phyloP scores from a whole-genome alignment of 2,329 filamentous ascomycete genomes.

The Zymoseptoria pseudotritici region DNA sequence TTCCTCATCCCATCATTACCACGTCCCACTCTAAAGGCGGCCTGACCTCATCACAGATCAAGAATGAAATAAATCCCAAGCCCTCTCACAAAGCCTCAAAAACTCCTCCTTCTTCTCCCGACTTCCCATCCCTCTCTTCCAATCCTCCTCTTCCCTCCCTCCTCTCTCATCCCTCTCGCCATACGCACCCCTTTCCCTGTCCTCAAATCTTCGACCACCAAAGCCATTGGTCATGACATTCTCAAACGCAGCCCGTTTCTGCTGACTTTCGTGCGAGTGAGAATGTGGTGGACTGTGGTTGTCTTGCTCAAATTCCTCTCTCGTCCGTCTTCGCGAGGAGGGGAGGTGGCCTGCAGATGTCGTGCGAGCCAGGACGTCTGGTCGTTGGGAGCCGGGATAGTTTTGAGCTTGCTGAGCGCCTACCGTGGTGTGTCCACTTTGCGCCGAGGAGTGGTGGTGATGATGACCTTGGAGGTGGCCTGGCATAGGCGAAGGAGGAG shows the following conservation, averaged over 20 bases:
- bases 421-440: constrained; percentile 10
- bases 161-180: constrained; percentile 38
- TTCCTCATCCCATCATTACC: not conserved
- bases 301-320: constrained; percentile 85
- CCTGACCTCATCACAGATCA: not conserved
- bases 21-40: not conserved
- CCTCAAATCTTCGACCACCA: constrained; percentile 66
- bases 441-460: constrained; percentile 12
- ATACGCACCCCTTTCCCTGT: constrained; percentile 83
- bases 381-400: constrained; percentile 11
- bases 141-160: constrained; percentile 20
- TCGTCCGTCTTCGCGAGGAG: constrained; percentile 64
- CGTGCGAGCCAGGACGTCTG: constrained; percentile 24
- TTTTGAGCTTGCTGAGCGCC: constrained; percentile 13
- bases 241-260: constrained; percentile 37
- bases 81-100: constrained; percentile 72
- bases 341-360: constrained; percentile 35
- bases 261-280: constrained; percentile 54
- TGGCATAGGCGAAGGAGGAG: constrained; percentile 72
- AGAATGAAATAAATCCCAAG: constrained; percentile 96
- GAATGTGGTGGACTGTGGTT: constrained; percentile 69
- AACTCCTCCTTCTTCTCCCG: constrained; percentile 90
- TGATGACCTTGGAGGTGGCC: constrained; percentile 9
- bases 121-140: constrained; percentile 77
- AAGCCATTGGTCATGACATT: constrained; percentile 29